A percentile compares a stretch with the other conserved stretches of the same genome.
phyloP scores from a whole-genome alignment of 768 basidiomycete species.

The Sistotremastrum niveocremeum region DNA sequence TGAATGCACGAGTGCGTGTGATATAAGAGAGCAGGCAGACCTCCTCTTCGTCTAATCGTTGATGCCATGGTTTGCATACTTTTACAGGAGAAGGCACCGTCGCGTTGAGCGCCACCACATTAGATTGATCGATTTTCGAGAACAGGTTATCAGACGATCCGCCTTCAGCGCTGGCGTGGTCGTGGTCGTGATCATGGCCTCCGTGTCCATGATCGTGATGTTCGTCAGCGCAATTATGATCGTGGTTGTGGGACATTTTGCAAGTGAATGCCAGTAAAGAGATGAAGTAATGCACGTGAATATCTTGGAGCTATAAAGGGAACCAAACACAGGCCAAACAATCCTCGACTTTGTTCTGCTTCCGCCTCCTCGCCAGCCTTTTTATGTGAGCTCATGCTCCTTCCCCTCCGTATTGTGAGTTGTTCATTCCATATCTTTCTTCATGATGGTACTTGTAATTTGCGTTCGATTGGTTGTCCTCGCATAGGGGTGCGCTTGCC shows the following conservation, averaged over 20 bases:
- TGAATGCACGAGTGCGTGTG: neutral
- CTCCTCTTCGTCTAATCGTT: conserved; percentile 53
- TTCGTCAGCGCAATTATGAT: conserved; percentile 43
- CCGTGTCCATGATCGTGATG: conserved; percentile 19
- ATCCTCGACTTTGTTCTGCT: neutral
- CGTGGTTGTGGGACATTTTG: conserved; percentile 42
- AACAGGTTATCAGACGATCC: conserved; percentile 63
- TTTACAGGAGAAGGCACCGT: conserved; percentile 28
- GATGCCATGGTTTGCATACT: conserved; percentile 81
- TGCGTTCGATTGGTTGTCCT: conserved; percentile 65
- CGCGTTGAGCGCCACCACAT: conserved; percentile 73
- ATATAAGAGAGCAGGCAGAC: conserved; percentile 23
- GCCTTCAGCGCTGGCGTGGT: conserved; percentile 26
- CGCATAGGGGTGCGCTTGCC: conserved; percentile 60
- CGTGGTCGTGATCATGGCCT: conserved; percentile 43
- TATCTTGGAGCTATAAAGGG: no score
- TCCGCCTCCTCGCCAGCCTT: neutral
- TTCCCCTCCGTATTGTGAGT: conserved; percentile 11
- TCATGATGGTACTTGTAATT: conserved; percentile 69
- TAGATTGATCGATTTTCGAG: conserved; percentile 58
- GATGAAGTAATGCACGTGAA: neutral
- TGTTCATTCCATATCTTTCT: conserved; percentile 5
- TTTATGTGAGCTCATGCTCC: neutral
- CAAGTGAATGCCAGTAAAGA: neutral
- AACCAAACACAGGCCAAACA: no score